Evolutionary conservation across 2,329 filamentous ascomycete genomes (phyloP), one percentile per base, ranked within the genome.

Genomic region (Fusarium haematococcum): DNA sequence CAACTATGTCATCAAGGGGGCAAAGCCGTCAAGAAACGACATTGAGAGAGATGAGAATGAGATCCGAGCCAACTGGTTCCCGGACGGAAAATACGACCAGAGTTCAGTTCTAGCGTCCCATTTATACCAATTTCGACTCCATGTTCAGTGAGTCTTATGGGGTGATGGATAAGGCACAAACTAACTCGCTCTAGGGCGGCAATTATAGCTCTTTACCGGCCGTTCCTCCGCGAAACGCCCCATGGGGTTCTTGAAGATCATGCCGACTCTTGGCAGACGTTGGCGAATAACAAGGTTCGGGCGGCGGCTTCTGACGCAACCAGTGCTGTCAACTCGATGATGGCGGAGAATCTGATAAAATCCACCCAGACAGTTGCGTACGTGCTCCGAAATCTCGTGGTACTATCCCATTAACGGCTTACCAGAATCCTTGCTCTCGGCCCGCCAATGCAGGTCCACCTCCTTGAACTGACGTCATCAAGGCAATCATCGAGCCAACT

Each of bases 401-500:
- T 23, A 25, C 30, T 39, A 5, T 35, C 27, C 10, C 4, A 65
- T 18, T 63, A 20, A 63, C 58, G 13, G 3, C 20, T 10, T n/a
- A 32, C 5, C 3, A 41, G 68, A 2, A 52, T 70, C 16, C 65
- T 70, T 7, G 35, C 41, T 0, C 45, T 70, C 5, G 54, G 65
- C n/a, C 68, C 65, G 1, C 58, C 65, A 6, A 69, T 70, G 16
- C 65, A 68, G n/a, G 35, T 69, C 1, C 59, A 69, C 18, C n/a
- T 70, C 2, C 35, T 70, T 4, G 58, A 70, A 39, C 45, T 64
- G 8, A 58, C 52, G 14, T 64, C 54, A n/a, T 41, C 52, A 1
- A 64, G 39, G 13, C 39, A 45, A 45, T 30, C 54, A 1, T 39
- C 50, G 3, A 37, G 27, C 2, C 41, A 69, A 27, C 9, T 68